Evolutionary conservation across 495 filamentous ascomycete species (phyloP).

Genomic region (Aeminium ludgeri): DNA sequence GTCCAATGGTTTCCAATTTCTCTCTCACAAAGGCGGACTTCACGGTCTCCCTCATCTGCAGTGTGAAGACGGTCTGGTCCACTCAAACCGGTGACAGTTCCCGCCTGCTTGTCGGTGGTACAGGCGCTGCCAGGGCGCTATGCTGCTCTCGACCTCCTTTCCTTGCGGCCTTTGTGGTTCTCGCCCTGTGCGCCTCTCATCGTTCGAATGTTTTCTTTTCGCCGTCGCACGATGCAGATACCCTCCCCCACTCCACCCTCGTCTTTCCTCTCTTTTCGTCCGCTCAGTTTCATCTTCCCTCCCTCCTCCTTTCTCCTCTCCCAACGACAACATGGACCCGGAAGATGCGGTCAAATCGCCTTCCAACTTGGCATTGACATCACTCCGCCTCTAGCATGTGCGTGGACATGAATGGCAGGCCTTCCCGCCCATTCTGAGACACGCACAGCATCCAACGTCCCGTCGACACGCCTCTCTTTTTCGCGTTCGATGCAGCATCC

Average conservation of each 20-base stretch:
- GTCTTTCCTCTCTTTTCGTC: not conserved
- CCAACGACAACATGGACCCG: too few species aligned
- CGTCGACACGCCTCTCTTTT: slow-evolving; percentile 1
- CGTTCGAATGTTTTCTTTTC: not conserved
- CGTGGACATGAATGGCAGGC: not conserved
- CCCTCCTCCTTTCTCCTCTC: too few species aligned
- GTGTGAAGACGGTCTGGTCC: too few species aligned
- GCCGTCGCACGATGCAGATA: not conserved
- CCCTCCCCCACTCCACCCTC: not conserved
- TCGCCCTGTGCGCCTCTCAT: not conserved
- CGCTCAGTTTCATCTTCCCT: not conserved
- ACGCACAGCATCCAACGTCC: slow-evolving; percentile 12
- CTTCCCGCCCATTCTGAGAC: not conserved
- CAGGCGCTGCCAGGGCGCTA: slow-evolving; percentile 12
- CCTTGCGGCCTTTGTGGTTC: slow-evolving; percentile 5
- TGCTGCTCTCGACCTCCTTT: slow-evolving; percentile 1
- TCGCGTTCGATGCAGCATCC: slow-evolving; percentile 13
- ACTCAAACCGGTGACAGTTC: too few species aligned
- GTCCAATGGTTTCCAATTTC: too few species aligned
- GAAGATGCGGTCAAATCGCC: not conserved
- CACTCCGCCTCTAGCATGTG: not conserved
- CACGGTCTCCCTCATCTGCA: too few species aligned
- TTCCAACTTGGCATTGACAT: not conserved
- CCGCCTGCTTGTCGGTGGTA: slow-evolving; percentile 3
- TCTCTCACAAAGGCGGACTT: too few species aligned